Base-by-base conservation (phyloP, 1,139 yeast genomes). In the Blastobotrys ciferrii region DNA sequence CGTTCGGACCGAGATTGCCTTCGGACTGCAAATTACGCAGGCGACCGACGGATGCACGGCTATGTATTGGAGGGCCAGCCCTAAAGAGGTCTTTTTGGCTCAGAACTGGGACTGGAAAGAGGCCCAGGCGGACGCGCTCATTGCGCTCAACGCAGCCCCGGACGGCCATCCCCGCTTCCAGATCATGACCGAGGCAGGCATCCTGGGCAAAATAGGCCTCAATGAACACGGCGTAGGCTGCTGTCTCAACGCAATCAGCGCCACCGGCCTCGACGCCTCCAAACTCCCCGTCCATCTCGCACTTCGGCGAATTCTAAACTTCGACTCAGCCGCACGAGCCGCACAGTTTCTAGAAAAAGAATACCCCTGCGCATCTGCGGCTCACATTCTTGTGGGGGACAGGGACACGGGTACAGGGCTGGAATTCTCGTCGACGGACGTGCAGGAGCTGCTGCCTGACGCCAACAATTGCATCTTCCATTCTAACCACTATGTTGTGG, bases 101-200 rank as follows among this genome's bases (percentile, higher is more conserved):
- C 70, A 67, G 50, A 66, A 66, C 51, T 66, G 69, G 68, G 70
- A 66, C 46, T 67, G 71, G 71, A 54, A 53, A 42, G 54, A 53
- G 4, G 60, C 49, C 20, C 63, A 64, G 49, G 48, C 52, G 23
- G 54, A 55, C 13, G 60, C 62, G 32, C 48, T 67, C 25, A 56
- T 67, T 7, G 53, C 63, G 14, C 58, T 67, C 19, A 58, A 60
- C 20, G 58, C 65, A 9, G 48, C 53, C 5, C 58, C 60, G 7
- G 53, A 53, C 11, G 47, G 37, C 11, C 58, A 58, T 31, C 67
- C 66, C 13, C 45, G 58, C n/a, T 59, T 64, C 46, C 52, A 60
- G 13, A 57, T 64, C 46, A 53, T 63, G 32, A 63, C 68, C 1
- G 71, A 68, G 47, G 71, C 68, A 2, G 71, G 71, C 2, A 61